These are phyloP conservation scores for Hygrocybe punicea DNA, from an alignment of 768 basidiomycete species.

Conservation along the genomic window DNA sequence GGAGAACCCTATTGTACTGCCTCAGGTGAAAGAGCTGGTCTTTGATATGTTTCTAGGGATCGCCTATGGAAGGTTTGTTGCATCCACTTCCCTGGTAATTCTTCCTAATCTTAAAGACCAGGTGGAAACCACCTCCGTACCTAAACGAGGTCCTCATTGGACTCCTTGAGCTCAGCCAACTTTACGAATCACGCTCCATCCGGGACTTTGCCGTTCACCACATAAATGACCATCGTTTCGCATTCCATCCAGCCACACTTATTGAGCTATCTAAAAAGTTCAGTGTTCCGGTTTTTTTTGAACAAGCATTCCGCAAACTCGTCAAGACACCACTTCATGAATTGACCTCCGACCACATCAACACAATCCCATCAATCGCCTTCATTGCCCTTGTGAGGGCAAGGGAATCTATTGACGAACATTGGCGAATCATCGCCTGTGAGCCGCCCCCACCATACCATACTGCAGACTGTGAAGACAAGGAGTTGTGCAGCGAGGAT, in stretches of 20 bases:
- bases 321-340: neutral
- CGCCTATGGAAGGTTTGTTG: conserved; percentile 2
- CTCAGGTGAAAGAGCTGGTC: neutral
- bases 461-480: neutral
- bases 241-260: neutral
- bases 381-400: neutral
- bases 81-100: neutral
- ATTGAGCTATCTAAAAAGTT: neutral
- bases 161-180: neutral
- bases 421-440: neutral
- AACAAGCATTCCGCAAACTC: neutral
- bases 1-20: neutral
- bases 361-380: neutral
- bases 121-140: neutral
- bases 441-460: neutral
- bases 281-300: neutral
- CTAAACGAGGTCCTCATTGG: neutral
- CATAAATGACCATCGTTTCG: neutral
- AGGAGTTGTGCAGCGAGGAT: conserved; percentile 10
- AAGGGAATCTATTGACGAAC: neutral
- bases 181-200: neutral
- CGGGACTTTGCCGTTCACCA: neutral
- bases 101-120: too few species aligned
- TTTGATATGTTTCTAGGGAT: neutral
- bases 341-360: neutral